A percentile compares a stretch with the other conserved stretches of the same genome.
Evolutionary conservation across 768 basidiomycete genomes (phyloP).

Genomic region (Podaxis sp.): DNA sequence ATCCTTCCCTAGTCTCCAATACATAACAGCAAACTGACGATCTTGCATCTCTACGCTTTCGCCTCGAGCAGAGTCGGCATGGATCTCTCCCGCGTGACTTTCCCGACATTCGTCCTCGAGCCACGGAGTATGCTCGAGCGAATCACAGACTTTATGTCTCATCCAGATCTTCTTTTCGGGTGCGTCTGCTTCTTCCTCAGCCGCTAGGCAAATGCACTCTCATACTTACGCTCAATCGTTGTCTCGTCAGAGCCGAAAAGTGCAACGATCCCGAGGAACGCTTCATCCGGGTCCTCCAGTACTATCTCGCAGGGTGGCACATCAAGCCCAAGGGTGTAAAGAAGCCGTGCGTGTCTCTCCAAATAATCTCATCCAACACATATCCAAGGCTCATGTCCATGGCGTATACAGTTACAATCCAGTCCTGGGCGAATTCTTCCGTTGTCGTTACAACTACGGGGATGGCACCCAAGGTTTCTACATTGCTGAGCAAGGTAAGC

Average conservation of each 20-base stretch:
- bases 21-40: background rate
- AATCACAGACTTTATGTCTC: slow-evolving; percentile 99
- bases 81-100: slow-evolving; percentile 94
- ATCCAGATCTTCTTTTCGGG: slow-evolving; percentile 97
- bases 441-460: slow-evolving; percentile 90
- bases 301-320: slow-evolving; percentile 99
- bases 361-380: slow-evolving; percentile 4
- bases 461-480: slow-evolving; percentile 93
- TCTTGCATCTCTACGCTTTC: slow-evolving; percentile 10
- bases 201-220: background rate
- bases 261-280: slow-evolving; percentile 84
- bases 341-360: slow-evolving; percentile 75
- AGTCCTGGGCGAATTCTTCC: slow-evolving; percentile 95
- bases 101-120: slow-evolving; percentile 94
- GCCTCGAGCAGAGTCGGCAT: slow-evolving; percentile 73
- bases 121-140: slow-evolving; percentile 97
- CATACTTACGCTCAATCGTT: slow-evolving; percentile 7
- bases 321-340: slow-evolving; percentile 99
- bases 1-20: background rate
- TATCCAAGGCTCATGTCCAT: slow-evolving; percentile 6
- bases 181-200: slow-evolving; percentile 27
- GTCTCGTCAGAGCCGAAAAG: slow-evolving; percentile 68
- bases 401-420: slow-evolving; percentile 79
- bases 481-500: slow-evolving; percentile 89
- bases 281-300: slow-evolving; percentile 87